Evolutionary conservation across 345 rosid genomes (phyloP).

Genomic region (Citrus hindsii): DNA sequence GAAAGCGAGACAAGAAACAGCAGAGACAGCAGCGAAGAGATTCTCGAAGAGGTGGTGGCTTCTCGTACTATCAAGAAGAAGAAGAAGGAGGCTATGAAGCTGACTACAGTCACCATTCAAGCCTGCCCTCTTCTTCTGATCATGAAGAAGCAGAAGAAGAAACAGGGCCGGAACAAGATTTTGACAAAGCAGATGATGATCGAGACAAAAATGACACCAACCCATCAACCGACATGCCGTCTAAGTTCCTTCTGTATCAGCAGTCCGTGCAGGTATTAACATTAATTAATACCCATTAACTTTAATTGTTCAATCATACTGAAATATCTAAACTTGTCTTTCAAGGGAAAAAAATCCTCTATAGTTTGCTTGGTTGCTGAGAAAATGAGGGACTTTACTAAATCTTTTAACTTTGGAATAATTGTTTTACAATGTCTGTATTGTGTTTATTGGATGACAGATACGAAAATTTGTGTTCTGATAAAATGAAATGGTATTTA

Average conservation of each 20-base stretch:
- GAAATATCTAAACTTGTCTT: too few species aligned
- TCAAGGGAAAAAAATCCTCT: neutral
- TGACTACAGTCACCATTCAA: conserved; percentile 9
- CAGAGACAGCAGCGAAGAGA: conserved; percentile 50
- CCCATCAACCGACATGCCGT: conserved; percentile 48
- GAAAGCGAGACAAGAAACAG: conserved; percentile 72
- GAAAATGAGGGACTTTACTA: neutral
- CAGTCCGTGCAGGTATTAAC: conserved; percentile 71
- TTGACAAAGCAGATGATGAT: conserved; percentile 23
- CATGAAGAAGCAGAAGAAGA: conserved; percentile 18
- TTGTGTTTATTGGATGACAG: neutral
- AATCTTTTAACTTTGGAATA: neutral
- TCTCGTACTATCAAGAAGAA: conserved; percentile 37
- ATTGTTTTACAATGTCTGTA: neutral
- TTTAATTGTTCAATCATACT: neutral
- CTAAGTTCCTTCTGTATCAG: conserved; percentile 78
- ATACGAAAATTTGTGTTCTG: neutral
- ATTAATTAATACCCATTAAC: neutral
- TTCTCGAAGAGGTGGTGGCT: conserved; percentile 29
- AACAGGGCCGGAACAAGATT: conserved; percentile 13
- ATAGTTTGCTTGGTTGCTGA: neutral
- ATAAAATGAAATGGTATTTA: neutral
- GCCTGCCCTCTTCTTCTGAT: conserved; percentile 25
- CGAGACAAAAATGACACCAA: conserved; percentile 22
- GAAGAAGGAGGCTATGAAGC: conserved; percentile 24